phyloP scores from a whole-genome alignment of 805 yeast species.

The Candida nonsorbophila region DNA sequence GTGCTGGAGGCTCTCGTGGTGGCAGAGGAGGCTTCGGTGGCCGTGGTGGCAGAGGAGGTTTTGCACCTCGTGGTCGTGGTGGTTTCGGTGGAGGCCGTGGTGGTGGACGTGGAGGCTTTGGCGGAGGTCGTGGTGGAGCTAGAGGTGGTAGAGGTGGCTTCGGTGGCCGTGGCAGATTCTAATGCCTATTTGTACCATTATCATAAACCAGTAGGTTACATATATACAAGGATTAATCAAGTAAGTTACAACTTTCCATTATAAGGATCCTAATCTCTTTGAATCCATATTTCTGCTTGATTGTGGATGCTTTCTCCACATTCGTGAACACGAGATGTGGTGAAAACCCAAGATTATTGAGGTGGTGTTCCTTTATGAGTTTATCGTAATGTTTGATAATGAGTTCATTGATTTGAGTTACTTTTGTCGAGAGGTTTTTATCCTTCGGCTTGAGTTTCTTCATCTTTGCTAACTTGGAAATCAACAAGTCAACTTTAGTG shows the following conservation, averaged over 20 bases:
- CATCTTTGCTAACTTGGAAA: constrained; percentile 17
- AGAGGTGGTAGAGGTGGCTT: constrained; percentile 24
- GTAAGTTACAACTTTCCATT: constrained; percentile 46
- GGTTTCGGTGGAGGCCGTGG: constrained; percentile 45
- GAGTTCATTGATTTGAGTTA: constrained; percentile 14
- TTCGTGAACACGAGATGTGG: constrained; percentile 50
- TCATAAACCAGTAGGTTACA: constrained; percentile 1
- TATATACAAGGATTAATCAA: no score
- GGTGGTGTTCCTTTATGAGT: constrained; percentile 27
- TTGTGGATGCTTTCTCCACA: constrained; percentile 30
- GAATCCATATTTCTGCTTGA: constrained; percentile 48
- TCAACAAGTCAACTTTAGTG: constrained; percentile 67
- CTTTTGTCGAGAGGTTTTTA: constrained; percentile 1
- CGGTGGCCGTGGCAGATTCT: constrained; percentile 28
- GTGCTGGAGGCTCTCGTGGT: constrained; percentile 46
- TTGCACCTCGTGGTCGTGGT: no score
- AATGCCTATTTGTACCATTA: constrained; percentile 3
- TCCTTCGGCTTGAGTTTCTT: constrained; percentile 5
- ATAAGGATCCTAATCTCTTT: constrained; percentile 47
- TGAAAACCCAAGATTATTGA: constrained; percentile 12
- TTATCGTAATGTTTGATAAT: constrained; percentile 22
- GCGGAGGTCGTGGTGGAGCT: constrained; percentile 41
- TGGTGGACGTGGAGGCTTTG: constrained; percentile 31
- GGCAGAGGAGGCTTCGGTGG: constrained; percentile 36
- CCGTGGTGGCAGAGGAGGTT: constrained; percentile 35